Conservation (phyloP, 805 yeast species). For the Candida endomychidarum region DNA sequence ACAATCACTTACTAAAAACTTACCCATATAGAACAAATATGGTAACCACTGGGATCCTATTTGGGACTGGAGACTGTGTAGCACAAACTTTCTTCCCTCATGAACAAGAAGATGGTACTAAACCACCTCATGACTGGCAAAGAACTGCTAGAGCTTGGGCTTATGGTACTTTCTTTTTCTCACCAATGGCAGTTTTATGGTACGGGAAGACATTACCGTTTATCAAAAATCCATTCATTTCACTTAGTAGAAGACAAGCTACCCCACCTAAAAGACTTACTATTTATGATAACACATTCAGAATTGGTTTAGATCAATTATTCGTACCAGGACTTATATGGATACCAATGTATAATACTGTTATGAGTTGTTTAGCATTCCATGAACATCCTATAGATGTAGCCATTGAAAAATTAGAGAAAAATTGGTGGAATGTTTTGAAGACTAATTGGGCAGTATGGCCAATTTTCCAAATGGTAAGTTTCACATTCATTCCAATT, state of each 20-base stretch:
- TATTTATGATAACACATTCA: constrained; percentile 20
- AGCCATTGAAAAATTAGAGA: constrained; percentile 31
- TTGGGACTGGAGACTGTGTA: constrained; percentile 43
- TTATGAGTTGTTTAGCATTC: constrained; percentile 36
- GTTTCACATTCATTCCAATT: constrained; percentile 38
- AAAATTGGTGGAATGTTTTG: constrained; percentile 43
- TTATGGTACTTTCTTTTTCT: constrained; percentile 39
- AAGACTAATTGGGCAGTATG: constrained; percentile 43
- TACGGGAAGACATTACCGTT: constrained; percentile 36
- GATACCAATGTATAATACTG: constrained; percentile 44
- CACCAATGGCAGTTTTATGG: constrained; percentile 42
- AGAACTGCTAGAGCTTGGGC: constrained; percentile 37
- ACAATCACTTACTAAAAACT: constrained; percentile 31
- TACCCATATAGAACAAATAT: constrained; percentile 57
- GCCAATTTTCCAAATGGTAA: constrained; percentile 41
- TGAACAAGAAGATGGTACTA: constrained; percentile 20
- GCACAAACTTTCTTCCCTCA: constrained; percentile 43
- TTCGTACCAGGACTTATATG: constrained; percentile 38
- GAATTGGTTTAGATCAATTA: constrained; percentile 38
- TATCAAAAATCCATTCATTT: constrained; percentile 36
- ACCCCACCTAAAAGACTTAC: constrained; percentile 16
- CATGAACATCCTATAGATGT: constrained; percentile 35
- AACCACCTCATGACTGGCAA: constrained; percentile 23
- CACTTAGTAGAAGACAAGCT: constrained; percentile 14
- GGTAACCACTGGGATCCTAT: constrained; percentile 48